Evolutionary conservation across 345 rosid genomes (phyloP).

Genomic region (Rhodamnia rubescens): DNA sequence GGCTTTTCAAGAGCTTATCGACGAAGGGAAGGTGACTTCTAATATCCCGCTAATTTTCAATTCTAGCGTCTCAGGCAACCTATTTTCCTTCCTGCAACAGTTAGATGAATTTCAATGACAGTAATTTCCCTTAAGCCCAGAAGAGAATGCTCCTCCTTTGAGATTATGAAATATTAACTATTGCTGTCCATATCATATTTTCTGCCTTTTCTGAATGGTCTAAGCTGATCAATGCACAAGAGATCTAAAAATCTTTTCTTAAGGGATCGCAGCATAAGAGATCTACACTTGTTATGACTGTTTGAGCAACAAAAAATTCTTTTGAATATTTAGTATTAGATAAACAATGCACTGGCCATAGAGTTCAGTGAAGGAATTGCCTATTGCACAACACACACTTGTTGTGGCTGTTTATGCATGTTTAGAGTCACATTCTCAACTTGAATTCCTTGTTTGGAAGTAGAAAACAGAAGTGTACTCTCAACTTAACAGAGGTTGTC

Average conservation of each 20-base stretch:
- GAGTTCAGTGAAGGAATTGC: not conserved
- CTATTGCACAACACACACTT: not conserved
- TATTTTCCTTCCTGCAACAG: not conserved
- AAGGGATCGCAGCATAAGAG: not conserved
- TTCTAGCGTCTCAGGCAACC: not conserved
- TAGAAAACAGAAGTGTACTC: not conserved
- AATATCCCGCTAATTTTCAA: not conserved
- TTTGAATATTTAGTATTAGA: not conserved
- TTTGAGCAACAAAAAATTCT: not conserved
- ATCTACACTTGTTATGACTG: not conserved
- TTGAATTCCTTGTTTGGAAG: not conserved
- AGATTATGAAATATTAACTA: not conserved
- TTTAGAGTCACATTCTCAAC: not conserved
- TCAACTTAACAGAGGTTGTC: not conserved
- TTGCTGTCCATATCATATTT: not conserved
- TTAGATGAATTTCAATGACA: not conserved
- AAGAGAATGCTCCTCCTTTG: not conserved
- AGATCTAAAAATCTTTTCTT: not conserved
- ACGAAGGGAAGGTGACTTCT: conserved; percentile 68
- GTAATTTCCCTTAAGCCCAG: not conserved
- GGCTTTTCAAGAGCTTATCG: conserved; percentile 68
- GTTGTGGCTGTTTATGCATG: not conserved
- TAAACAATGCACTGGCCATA: not conserved
- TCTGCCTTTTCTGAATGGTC: not conserved
- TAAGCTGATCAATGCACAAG: not conserved